Evolutionary conservation across 495 filamentous ascomycete species (phyloP).

Genomic region (Trichoderma virens): DNA sequence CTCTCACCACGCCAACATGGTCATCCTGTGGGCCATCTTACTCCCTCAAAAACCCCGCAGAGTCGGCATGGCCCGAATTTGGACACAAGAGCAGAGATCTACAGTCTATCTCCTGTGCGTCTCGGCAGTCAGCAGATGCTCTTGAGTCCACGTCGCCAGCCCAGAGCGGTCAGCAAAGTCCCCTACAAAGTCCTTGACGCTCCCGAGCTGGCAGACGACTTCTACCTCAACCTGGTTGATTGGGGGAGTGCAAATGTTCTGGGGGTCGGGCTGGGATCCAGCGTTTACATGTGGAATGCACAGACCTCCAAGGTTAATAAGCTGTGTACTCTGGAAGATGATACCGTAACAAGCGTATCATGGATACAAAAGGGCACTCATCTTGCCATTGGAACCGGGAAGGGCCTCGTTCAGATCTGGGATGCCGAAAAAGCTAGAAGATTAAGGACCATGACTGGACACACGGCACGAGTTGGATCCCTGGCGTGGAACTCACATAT

Average conservation of each 20-base stretch:
- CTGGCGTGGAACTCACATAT: conserved; percentile 98
- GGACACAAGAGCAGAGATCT: conserved; percentile 81
- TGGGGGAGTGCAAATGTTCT: conserved; percentile 95
- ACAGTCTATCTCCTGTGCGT: conserved; percentile 85
- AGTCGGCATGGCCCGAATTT: conserved; percentile 78
- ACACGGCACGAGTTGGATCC: conserved; percentile 82
- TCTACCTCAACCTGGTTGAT: conserved; percentile 93
- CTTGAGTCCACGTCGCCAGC: conserved; percentile 77
- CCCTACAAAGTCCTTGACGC: conserved; percentile 97
- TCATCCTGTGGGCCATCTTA: conserved; percentile 63
- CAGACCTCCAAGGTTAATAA: conserved; percentile 78
- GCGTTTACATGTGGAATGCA: conserved; percentile 99
- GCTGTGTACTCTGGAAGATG: conserved; percentile 85
- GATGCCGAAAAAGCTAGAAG: conserved; percentile 80
- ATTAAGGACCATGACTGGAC: conserved; percentile 91
- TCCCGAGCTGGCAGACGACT: conserved; percentile 91
- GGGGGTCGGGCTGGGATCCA: conserved; percentile 83
- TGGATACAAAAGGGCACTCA: conserved; percentile 98
- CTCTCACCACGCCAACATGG: conserved; percentile 66
- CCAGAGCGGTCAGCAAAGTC: conserved; percentile 85
- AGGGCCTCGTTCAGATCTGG: conserved; percentile 95
- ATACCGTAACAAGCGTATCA: conserved; percentile 90
- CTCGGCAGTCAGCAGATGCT: conserved; percentile 87
- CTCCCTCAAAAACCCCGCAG: conserved; percentile 82
- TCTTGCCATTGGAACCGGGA: conserved; percentile 85